Evolutionary conservation across 208 protist species (phyloP), one percentile per base, ranked within the genome.

Genomic region (Leishmania braziliensis): DNA sequence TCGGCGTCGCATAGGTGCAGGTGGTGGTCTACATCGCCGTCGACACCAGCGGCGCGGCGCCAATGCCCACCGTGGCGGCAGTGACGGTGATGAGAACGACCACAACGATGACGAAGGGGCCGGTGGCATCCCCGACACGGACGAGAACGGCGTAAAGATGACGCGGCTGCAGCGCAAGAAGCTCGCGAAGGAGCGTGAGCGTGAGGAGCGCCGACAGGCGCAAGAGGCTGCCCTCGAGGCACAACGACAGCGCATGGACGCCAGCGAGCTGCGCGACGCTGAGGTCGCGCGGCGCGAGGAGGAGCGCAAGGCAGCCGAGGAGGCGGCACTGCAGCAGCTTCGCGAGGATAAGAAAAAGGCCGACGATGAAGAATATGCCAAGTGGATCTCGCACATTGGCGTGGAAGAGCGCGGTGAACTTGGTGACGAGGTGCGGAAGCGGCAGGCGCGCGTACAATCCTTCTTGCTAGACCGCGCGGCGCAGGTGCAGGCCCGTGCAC

Each of bases 381-480:
- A 88, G 71, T 95, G 93, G 91, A 85, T 88, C 2, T 84, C 81
- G 18, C 87, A 86, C 50, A 96, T 95, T 48, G 89, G 82, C 5
- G 86, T 95, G 12, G 93, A 93, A 78, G 89, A 87, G 75, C 79
- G 89, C 36, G 91, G 93, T n/a, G 92, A 96, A 75, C 65, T 96
- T 16, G 88, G 86, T 43, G 89, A 93, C 39, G 91, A 91, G 81
- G 84, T 77, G 66, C 84, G 75, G 0, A 63, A 81, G 78, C 80
- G 84, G 23, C 88, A 88, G 20, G 82, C 84, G 50, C 68, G 75
- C 9, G 65, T 95, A 33, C 69, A 84, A 1, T 29, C 71, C 0
- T 92, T 86, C 68, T 73, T 96, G 54, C 81, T 65, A 0, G 72
- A 65, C 4, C 86, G 84, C 10, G 90, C 89, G 0, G 71, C 81